These are phyloP conservation scores for Fusarium sp. DNA, from an alignment of 2,329 filamentous ascomycete genomes.

Conservation along the genomic window DNA sequence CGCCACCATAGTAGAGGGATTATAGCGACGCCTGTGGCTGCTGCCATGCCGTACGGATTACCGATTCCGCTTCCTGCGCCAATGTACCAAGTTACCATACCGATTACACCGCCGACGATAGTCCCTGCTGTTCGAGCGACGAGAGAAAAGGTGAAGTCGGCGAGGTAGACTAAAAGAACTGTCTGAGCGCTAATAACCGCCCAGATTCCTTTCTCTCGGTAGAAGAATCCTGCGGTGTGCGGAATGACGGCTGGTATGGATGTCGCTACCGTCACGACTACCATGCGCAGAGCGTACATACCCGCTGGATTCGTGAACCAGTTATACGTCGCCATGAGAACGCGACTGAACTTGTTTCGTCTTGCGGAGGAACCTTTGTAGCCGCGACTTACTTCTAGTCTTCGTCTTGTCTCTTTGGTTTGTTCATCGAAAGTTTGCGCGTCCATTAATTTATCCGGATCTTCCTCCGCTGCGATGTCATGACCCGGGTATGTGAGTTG, in stretches of 20 bases:
- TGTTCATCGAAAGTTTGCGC: constrained; percentile 46
- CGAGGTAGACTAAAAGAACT: constrained; percentile 59
- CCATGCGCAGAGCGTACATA: constrained; percentile 60
- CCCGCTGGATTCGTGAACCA: constrained; percentile 58
- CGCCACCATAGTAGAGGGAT: constrained; percentile 52
- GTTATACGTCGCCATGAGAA: constrained; percentile 48
- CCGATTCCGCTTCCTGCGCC: constrained; percentile 60
- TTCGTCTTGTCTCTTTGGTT: constrained; percentile 50
- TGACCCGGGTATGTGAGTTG: constrained; percentile 31
- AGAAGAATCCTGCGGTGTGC: constrained; percentile 60
- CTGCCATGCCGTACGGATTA: constrained; percentile 62
- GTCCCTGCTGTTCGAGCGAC: constrained; percentile 56
- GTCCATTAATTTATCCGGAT: constrained; percentile 37
- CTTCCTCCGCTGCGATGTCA: constrained; percentile 30
- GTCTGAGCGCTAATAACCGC: constrained; percentile 63
- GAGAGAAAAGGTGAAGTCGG: constrained; percentile 61
- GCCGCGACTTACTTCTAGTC: constrained; percentile 51
- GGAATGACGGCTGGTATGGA: constrained; percentile 57
- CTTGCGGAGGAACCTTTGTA: constrained; percentile 24
- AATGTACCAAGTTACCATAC: constrained; percentile 62
- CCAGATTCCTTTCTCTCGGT: constrained; percentile 64
- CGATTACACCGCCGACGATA: constrained; percentile 59
- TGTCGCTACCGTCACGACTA: constrained; percentile 58
- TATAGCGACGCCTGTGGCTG: constrained; percentile 55
- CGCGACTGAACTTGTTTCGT: constrained; percentile 37